These are phyloP conservation scores for Codiaeum variegatum DNA, from an alignment of 441 rosid genomes.

Conservation along the genomic window DNA sequence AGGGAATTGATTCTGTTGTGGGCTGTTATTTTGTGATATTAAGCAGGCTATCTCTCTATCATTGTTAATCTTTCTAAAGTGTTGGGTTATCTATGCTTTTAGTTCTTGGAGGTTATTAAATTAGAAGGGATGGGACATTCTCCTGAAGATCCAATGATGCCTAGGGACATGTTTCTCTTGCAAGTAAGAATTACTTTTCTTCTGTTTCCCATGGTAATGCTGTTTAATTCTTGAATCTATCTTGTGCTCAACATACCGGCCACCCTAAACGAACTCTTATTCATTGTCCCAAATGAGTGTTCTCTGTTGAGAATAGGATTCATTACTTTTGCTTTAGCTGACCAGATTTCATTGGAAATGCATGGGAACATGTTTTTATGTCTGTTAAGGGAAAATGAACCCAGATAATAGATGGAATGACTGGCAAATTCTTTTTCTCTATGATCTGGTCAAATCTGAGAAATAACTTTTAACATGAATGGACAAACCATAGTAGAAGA, in stretches of 20 bases:
- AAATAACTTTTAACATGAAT: not conserved
- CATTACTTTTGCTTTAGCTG: not conserved
- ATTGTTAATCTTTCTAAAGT: not conserved
- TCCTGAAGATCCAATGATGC: constrained; percentile 82
- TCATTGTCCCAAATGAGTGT: not conserved
- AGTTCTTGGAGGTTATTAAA: constrained; percentile 92
- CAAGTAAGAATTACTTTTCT: constrained; percentile 48
- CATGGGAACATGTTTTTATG: not conserved
- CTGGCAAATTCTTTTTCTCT: not conserved
- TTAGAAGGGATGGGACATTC: constrained; percentile 77
- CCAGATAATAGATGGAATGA: not conserved
- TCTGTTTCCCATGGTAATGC: not conserved
- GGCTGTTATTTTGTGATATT: not conserved
- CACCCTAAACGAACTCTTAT: not conserved
- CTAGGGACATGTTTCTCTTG: constrained; percentile 81
- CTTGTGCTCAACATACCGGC: not conserved
- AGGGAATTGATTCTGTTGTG: constrained; percentile 6
- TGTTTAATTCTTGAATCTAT: not conserved
- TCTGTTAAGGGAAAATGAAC: not conserved
- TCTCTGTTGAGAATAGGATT: not conserved
- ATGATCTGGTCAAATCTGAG: not conserved
- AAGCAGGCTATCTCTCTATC: not conserved
- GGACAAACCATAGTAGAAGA: not conserved
- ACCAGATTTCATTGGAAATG: not conserved
- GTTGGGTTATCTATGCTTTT: constrained; percentile 6